Conservation (phyloP, 495 filamentous ascomycete species). For the Daldinia bambusicola region DNA sequence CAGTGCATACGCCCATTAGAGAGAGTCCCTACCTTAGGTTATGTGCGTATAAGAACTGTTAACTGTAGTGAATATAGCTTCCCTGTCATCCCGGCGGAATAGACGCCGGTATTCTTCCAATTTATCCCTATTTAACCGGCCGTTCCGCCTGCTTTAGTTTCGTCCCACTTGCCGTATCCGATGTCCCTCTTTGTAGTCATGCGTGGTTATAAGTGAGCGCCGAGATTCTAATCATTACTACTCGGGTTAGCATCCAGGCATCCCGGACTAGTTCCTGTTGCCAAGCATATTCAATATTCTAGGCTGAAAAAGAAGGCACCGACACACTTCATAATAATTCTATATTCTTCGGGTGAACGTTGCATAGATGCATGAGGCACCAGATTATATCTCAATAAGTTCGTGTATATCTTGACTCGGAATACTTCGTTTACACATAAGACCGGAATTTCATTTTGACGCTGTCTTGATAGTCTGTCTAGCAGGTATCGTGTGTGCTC, state of each 20-base stretch:
- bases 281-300: neutral
- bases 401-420: neutral
- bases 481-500: neutral
- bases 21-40: neutral
- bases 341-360: neutral
- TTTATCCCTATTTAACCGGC: conserved; percentile 64
- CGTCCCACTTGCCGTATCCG: conserved; percentile 26
- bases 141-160: conserved; percentile 23
- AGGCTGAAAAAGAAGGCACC: neutral
- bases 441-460: too few relatives aligned
- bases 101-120: conserved; percentile 43
- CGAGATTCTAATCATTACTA: neutral
- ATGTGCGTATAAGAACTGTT: neutral
- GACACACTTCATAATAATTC: neutral
- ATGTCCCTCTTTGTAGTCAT: neutral
- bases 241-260: neutral
- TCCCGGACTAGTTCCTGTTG: neutral
- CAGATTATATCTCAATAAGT: neutral
- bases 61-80: conserved; percentile 5
- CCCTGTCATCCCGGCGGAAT: conserved; percentile 40
- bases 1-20: conserved; percentile 14
- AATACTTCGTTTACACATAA: neutral
- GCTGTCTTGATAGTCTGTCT: neutral
- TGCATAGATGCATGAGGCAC: neutral
- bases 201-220: neutral